A percentile compares a stretch with the other conserved stretches of the same genome.
These are phyloP conservation scores for Angomonas deanei DNA, from an alignment of 208 protist species.

Conservation along the genomic window DNA sequence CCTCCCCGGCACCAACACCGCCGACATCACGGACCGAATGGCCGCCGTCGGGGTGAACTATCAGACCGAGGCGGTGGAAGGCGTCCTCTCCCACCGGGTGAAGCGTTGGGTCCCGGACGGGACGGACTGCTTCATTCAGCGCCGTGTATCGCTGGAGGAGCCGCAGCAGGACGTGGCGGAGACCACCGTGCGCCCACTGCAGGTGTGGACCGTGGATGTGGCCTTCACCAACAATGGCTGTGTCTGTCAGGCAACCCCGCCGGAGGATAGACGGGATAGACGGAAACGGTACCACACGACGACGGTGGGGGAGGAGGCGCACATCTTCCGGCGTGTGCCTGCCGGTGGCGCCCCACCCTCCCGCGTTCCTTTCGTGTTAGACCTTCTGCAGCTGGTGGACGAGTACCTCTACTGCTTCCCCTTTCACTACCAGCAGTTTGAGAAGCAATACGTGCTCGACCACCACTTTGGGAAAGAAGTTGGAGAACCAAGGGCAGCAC, in stretches of 20 bases:
- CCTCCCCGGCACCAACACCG: constrained; percentile 71
- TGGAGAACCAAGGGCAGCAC: background rate
- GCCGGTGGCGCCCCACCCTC: constrained; percentile 51
- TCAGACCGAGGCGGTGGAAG: constrained; percentile 91
- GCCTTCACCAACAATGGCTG: constrained; percentile 74
- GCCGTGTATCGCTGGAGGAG: constrained; percentile 48
- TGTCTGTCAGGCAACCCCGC: constrained; percentile 34
- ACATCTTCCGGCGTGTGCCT: constrained; percentile 60
- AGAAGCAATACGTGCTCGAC: constrained; percentile 3
- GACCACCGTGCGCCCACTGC: constrained; percentile 53
- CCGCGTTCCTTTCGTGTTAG: constrained; percentile 51
- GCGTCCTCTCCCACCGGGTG: constrained; percentile 96
- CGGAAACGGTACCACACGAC: background rate
- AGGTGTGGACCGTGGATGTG: constrained; percentile 88
- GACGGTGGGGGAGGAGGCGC: background rate
- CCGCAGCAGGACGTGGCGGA: constrained; percentile 92
- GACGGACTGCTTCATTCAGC: constrained; percentile 93
- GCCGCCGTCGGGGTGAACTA: constrained; percentile 88
- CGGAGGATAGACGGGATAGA: constrained; percentile 15
- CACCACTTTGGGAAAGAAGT: too few species aligned
- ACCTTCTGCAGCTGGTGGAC: constrained; percentile 55
- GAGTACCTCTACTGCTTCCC: constrained; percentile 74
- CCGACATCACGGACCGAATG: constrained; percentile 92
- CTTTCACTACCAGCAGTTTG: constrained; percentile 56
- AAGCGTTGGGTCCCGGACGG: constrained; percentile 97